Evolutionary conservation across 345 rosid species (phyloP).

Genomic region (Gossypium bickii): DNA sequence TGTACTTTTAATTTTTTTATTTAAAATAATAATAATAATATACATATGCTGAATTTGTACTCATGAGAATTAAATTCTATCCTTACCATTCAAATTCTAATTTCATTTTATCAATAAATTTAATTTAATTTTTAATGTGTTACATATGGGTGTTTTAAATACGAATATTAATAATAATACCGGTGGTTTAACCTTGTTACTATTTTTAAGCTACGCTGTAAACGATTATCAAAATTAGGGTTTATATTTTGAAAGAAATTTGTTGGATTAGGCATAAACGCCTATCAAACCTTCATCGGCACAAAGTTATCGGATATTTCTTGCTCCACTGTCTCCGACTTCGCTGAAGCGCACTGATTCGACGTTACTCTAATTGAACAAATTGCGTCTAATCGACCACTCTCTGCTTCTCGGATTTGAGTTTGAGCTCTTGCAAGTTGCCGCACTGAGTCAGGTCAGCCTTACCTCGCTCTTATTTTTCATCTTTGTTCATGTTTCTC

Average conservation of each 20-base stretch:
- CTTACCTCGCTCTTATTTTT: neutral
- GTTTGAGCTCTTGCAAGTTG: neutral
- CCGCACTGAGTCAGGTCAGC: neutral
- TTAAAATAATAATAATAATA: too few relatives aligned
- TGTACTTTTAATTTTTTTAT: too few relatives aligned
- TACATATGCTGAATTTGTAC: too few relatives aligned
- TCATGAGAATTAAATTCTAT: too few relatives aligned
- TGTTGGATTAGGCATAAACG: neutral
- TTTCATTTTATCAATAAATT: too few relatives aligned
- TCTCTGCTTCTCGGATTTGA: neutral
- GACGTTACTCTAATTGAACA: neutral
- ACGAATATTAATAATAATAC: too few relatives aligned
- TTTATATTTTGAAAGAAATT: neutral
- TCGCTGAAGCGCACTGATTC: neutral
- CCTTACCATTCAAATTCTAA: too few relatives aligned
- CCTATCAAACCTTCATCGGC: neutral
- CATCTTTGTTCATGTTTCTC: neutral
- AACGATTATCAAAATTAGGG: neutral
- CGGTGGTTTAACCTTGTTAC: neutral
- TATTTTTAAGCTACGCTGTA: neutral
- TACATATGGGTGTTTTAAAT: too few relatives aligned
- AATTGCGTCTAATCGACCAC: neutral
- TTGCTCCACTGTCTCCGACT: neutral
- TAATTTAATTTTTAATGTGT: too few relatives aligned
- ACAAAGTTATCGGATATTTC: neutral